Evolutionary conservation across 108 stramenopile species (phyloP).

Genomic region (Cylindrotheca fusiformis): DNA sequence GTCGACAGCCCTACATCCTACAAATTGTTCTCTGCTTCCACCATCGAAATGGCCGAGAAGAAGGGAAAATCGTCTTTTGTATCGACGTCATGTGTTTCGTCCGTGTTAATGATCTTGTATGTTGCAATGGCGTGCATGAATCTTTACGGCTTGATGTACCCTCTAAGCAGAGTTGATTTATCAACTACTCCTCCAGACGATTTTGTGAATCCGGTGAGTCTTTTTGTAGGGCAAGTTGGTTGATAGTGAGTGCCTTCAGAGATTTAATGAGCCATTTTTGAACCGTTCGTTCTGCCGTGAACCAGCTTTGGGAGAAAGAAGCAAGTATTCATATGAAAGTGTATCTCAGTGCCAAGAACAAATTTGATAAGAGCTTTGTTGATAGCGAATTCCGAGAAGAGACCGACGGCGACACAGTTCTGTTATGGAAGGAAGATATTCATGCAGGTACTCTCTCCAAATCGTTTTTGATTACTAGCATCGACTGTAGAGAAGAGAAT

Average conservation of each 20-base stretch:
- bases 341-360: conserved; percentile 48
- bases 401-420: conserved; percentile 17
- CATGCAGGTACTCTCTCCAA: conserved; percentile 42
- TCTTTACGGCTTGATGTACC: conserved; percentile 55
- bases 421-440: conserved; percentile 54
- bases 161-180: conserved; percentile 37
- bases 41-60: too few relatives aligned
- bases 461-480: conserved; percentile 49
- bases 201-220: conserved; percentile 30
- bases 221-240: conserved; percentile 10
- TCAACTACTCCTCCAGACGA: conserved; percentile 22
- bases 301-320: conserved; percentile 32
- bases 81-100: conserved; percentile 38
- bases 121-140: conserved; percentile 38
- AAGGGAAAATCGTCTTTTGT: conserved; percentile 14
- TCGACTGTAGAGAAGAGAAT: conserved; percentile 24
- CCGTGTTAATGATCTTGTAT: conserved; percentile 48
- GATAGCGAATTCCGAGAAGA: conserved; percentile 41
- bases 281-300: too few relatives aligned
- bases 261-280: too few relatives aligned
- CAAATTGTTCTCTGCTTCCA: too few relatives aligned
- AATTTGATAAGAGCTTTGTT: conserved; percentile 46
- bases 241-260: neutral
- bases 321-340: conserved; percentile 56
- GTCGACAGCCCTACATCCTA: too few relatives aligned